phyloP scores from a whole-genome alignment of 2,329 filamentous ascomycete genomes.

The Akanthomyces lecanii region DNA sequence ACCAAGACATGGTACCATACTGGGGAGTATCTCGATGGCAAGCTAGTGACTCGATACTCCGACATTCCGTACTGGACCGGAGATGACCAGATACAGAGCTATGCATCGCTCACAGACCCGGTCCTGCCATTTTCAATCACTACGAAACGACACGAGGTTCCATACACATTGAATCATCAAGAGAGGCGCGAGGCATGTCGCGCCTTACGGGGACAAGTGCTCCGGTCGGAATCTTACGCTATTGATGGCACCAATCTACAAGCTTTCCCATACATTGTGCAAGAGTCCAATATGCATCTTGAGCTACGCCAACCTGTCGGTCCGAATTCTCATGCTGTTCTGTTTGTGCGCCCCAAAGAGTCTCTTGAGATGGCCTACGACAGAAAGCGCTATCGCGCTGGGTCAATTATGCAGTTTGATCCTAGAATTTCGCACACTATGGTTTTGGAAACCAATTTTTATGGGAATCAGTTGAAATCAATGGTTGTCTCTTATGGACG shows the following conservation, averaged over 20 bases:
- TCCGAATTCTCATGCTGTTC: conserved; percentile 3
- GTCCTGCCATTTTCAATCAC: neutral
- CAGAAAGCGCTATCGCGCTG: neutral
- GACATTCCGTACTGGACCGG: conserved; percentile 11
- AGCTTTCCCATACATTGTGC: conserved; percentile 1
- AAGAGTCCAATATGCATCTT: conserved; percentile 12
- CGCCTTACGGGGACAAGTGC: conserved; percentile 13
- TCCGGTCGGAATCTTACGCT: conserved; percentile 16
- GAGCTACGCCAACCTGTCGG: conserved; percentile 8
- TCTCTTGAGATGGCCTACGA: conserved; percentile 9
- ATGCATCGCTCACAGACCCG: neutral
- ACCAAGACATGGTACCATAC: conserved; percentile 18
- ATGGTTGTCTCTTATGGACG: conserved; percentile 15
- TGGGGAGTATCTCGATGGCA: conserved; percentile 5
- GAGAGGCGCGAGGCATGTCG: conserved; percentile 16
- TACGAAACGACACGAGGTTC: neutral
- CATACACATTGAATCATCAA: neutral
- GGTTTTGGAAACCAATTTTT: conserved; percentile 17
- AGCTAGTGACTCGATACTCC: conserved; percentile 4
- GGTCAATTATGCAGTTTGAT: conserved; percentile 2
- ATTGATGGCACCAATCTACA: conserved; percentile 10
- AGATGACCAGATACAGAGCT: neutral
- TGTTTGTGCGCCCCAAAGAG: conserved; percentile 14
- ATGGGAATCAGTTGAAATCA: conserved; percentile 12
- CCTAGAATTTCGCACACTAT: conserved; percentile 13